These are phyloP conservation scores for Cercospora zeae-maydis DNA, from an alignment of 2,329 filamentous ascomycete species.

Conservation along the genomic window DNA sequence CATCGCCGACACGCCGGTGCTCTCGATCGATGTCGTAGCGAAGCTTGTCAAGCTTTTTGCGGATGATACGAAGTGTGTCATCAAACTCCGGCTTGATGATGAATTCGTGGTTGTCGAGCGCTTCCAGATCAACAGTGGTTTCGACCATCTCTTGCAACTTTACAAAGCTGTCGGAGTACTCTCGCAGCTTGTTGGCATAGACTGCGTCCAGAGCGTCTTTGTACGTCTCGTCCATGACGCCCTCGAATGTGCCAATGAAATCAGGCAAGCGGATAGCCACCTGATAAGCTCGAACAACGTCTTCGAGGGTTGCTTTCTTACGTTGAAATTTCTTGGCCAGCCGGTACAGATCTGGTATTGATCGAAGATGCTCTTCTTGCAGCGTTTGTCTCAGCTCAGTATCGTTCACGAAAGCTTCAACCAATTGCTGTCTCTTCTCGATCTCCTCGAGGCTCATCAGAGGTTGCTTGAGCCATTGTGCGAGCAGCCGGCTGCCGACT, in stretches of 20 bases:
- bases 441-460: constrained; percentile 89
- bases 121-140: constrained; percentile 92
- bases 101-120: constrained; percentile 94
- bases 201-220: constrained; percentile 79
- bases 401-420: constrained; percentile 90
- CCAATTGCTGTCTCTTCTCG: constrained; percentile 84
- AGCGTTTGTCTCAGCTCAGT: constrained; percentile 92
- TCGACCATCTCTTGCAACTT: constrained; percentile 98
- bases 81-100: constrained; percentile 99
- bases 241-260: constrained; percentile 83
- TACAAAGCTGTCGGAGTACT: constrained; percentile 71
- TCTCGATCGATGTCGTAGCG: constrained; percentile 79
- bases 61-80: constrained; percentile 79
- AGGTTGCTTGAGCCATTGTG: constrained; percentile 97
- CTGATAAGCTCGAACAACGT: constrained; percentile 93
- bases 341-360: constrained; percentile 90
- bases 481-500: constrained; percentile 79
- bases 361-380: constrained; percentile 91
- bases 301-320: constrained; percentile 84
- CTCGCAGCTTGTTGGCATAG: constrained; percentile 76
- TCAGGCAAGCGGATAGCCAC: constrained; percentile 87
- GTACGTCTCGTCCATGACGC: constrained; percentile 93
- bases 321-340: constrained; percentile 93
- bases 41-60: constrained; percentile 83
- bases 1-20: constrained; percentile 69